Percentiles rank a stretch among this genome's conserved stretches.
These are phyloP conservation scores for Pichia sp. DNA, from an alignment of 1,139 yeast genomes.

Conservation along the genomic window DNA sequence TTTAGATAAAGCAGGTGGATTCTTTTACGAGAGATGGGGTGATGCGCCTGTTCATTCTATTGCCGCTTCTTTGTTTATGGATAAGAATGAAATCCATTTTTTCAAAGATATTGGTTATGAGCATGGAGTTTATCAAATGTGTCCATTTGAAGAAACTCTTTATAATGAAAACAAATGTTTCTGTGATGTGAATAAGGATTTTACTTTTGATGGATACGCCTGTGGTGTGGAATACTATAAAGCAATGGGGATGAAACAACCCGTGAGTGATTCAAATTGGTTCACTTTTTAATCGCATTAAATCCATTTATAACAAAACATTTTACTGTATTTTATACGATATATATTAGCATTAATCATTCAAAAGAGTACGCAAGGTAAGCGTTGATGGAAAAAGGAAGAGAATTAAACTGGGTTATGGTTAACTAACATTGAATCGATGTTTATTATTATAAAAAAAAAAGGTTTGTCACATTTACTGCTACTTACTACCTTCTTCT, in stretches of 20 bases:
- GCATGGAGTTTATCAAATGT: conserved; percentile 49
- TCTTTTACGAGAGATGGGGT: conserved; percentile 57
- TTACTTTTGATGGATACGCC: conserved; percentile 46
- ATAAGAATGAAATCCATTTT: conserved; percentile 39
- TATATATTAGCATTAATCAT: not conserved
- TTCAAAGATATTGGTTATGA: conserved; percentile 48
- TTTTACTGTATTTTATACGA: not conserved
- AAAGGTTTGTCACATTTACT: no score
- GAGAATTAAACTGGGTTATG: no score
- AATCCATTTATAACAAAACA: not conserved
- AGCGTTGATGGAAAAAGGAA: no score
- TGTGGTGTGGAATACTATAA: conserved; percentile 47
- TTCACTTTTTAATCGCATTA: conserved; percentile 6
- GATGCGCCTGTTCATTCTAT: conserved; percentile 55
- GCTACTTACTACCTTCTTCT: no score
- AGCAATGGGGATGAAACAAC: conserved; percentile 34
- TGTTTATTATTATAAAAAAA: no score
- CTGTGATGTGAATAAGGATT: conserved; percentile 43
- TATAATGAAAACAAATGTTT: conserved; percentile 38
- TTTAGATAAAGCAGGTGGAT: conserved; percentile 46
- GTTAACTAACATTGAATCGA: no score
- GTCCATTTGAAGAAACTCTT: conserved; percentile 40
- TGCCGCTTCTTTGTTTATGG: conserved; percentile 43
- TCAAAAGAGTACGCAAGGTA: no score
- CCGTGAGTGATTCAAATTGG: conserved; percentile 39